Base-by-base conservation (phyloP, 1,139 yeast species). In the Lodderomyces orthopsilosis region DNA sequence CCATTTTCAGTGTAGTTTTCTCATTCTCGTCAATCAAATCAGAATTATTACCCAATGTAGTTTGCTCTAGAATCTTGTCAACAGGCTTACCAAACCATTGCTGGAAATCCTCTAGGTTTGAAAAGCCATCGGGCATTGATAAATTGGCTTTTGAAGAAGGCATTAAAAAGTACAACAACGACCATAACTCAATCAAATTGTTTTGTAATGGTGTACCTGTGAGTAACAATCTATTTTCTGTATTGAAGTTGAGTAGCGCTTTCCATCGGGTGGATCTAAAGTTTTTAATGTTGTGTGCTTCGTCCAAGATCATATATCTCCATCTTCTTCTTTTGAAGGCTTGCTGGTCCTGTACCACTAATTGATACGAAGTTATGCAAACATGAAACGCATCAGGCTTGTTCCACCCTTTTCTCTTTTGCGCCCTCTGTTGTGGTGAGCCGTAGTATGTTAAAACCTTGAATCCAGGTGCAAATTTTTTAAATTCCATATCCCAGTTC, bases 401-500 rank as follows among this genome's bases (percentile, higher is more conserved):
- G 56, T 91, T 91, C 99, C 99, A 94, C 1, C 99, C 99, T 51
- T 85, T 85, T 55, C 99, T 81, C 58, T 94, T 94, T 53, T 87
- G 94, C 39, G 93, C 93, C 58, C 99, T 83, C 61, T 94, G 98
- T 57, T 88, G 96, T 0, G 98, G 98, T n/a, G 94, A 84, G 0
- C 99, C 99, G 58, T 93, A 94, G 61, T 94, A 94, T 0, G 98
- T 93, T 61, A 94, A 62, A 1, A 94, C 95, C 61, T 94, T 93
- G 63, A 94, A 86, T 0, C 98, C 99, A 0, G 99, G 99, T 1
- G 98, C 98, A 72, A 94, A 94, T 54, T 96, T 82, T 59, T 93
- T 94, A 67, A 94, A 91, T 61, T 94, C 99, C 97, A 93, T 91
- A 62, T 94, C 99, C 99, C 99, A 94, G 61, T 94, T 94, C 45